Base-by-base conservation (phyloP, 2,329 filamentous ascomycete species). In the Xylaria polymorpha region DNA sequence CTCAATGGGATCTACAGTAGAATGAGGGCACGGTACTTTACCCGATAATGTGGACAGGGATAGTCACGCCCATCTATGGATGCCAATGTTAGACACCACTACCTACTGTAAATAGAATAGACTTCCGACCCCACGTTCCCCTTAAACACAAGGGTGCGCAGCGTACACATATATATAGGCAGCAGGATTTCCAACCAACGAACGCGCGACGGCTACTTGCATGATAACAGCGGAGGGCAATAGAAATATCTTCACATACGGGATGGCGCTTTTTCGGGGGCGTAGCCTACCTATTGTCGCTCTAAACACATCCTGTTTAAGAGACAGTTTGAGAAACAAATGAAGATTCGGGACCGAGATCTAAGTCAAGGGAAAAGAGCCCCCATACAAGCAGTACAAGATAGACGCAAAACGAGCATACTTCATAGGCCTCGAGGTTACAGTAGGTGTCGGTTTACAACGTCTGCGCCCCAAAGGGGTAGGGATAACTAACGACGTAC, bases 141-240 rank as follows among this genome's bases (percentile, higher is more conserved):
- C 18, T 44, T 53, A n/a, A 15, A 57, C n/a, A 32, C 22, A 20
- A 37, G 22, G 20, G 20, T n/a, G 14, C 20, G 25, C 6, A 15
- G 14, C 22, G 0, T 18, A 35, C 6, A 29, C 5, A 25, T 12
- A n/a, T n/a, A 25, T 3, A 10, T 35, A 60, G 39, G 63, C 63
- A 53, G 20, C 37, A 53, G 57, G 18, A 66, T 61, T 44, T 50
- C 10, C n/a, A 5, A 61, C 39, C n/a, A 43, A 59, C 25, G 4
- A 4, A 29, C 25, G 4, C 25, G 22, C 25, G 56, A 53, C 46
- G 18, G 32, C 10, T 20, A 6, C 7, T 37, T 10, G 2, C 35
- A 58, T 39, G 10, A 22, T 18, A 14, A 41, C n/a, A 22, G 43
- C 4, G 3, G 41, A 50, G 22, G 7, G n/a, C 35, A 59, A n/a